These are phyloP conservation scores for Glycine tomentella DNA, from an alignment of 306 rosid species.

Conservation along the genomic window DNA sequence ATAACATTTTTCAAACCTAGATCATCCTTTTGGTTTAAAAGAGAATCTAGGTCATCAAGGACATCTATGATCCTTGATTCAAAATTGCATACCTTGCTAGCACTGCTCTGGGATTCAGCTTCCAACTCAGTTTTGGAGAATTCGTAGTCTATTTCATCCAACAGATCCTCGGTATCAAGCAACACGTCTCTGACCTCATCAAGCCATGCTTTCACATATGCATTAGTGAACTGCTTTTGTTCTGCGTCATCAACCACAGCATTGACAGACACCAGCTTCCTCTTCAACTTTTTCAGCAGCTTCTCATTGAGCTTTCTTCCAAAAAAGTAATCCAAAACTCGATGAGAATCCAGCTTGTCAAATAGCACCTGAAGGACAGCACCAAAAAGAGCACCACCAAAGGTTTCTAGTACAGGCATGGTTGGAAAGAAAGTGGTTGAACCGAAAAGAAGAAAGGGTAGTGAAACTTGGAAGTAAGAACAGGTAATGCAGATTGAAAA, in stretches of 20 bases:
- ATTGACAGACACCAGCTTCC: background rate
- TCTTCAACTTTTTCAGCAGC: background rate
- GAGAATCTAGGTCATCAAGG: background rate
- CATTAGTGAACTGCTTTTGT: too few relatives aligned
- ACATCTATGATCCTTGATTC: background rate
- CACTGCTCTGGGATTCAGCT: too few relatives aligned
- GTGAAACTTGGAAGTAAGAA: background rate
- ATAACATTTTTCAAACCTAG: background rate
- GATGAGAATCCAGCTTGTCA: too few relatives aligned
- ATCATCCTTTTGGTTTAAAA: background rate
- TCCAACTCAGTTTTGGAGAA: too few relatives aligned
- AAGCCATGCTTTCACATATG: too few relatives aligned
- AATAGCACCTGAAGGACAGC: too few relatives aligned
- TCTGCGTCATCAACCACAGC: too few relatives aligned
- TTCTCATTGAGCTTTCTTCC: background rate
- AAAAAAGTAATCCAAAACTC: background rate
- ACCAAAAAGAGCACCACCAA: too few relatives aligned
- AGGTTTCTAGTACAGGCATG: background rate
- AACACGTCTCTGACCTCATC: too few relatives aligned
- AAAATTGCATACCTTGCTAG: too few relatives aligned
- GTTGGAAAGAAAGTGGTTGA: background rate
- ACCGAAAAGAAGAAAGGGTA: background rate
- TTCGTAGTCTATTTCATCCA: too few relatives aligned
- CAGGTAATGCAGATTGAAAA: background rate
- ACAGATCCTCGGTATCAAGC: too few relatives aligned